These are phyloP conservation scores for Daphne laureola DNA, from an alignment of 441 rosid species.

Conservation along the genomic window DNA sequence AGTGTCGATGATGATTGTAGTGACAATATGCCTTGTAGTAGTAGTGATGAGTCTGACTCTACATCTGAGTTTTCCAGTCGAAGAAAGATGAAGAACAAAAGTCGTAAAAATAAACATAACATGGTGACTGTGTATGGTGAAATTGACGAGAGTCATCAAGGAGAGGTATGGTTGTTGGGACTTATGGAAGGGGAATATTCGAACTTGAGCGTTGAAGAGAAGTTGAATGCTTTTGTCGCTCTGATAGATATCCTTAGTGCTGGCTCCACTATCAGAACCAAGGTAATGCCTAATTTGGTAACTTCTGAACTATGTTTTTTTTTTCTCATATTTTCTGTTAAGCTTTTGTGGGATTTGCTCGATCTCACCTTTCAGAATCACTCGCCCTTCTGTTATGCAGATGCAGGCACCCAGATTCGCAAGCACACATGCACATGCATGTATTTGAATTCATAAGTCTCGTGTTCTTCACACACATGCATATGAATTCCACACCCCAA, in stretches of 20 bases:
- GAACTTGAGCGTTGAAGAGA: conserved; percentile 77
- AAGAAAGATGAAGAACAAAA: conserved; percentile 30
- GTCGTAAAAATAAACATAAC: conserved; percentile 33
- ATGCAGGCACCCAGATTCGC: too few relatives aligned
- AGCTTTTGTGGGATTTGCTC: too few relatives aligned
- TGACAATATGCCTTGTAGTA: conserved; percentile 35
- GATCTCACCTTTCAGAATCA: too few relatives aligned
- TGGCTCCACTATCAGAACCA: conserved; percentile 66
- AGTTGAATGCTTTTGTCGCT: conserved; percentile 74
- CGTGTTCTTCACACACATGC: too few relatives aligned
- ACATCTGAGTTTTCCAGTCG: conserved; percentile 34
- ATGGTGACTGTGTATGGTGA: conserved; percentile 40
- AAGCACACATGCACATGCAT: too few relatives aligned
- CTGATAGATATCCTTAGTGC: conserved; percentile 77
- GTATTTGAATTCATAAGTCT: too few relatives aligned
- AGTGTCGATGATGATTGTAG: conserved; percentile 70
- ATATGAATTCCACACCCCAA: neutral
- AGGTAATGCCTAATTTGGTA: conserved; percentile 44
- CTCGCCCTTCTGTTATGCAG: too few relatives aligned
- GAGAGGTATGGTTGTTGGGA: conserved; percentile 91
- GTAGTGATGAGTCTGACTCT: conserved; percentile 49
- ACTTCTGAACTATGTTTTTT: too few relatives aligned
- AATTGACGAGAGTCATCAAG: conserved; percentile 94
- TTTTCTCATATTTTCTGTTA: too few relatives aligned
- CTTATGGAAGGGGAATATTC: conserved; percentile 96